Conservation (phyloP, 208 protist species). For the Strigomonas culicis region DNA sequence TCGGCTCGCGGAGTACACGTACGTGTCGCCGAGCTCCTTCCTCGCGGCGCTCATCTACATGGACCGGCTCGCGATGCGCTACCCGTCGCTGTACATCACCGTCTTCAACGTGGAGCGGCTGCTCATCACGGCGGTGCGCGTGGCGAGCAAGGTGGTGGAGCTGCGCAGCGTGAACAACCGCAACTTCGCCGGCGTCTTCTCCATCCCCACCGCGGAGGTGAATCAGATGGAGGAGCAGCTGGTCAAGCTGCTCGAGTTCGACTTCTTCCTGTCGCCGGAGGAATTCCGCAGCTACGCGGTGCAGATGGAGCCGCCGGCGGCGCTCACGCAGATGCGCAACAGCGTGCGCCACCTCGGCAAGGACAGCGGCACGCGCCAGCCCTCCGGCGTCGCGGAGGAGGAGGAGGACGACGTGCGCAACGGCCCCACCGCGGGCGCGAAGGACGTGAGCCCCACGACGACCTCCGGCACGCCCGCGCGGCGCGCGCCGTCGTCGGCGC, state of each 20-base stretch:
- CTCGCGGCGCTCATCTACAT: slow-evolving; percentile 78
- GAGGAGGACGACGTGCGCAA: slow-evolving; percentile 11
- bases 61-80: slow-evolving; percentile 64
- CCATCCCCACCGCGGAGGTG: slow-evolving; percentile 52
- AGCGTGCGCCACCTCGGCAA: not conserved
- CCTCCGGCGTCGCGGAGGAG: not conserved
- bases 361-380: not conserved
- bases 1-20: slow-evolving; percentile 63
- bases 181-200: slow-evolving; percentile 76
- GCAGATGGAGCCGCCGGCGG: slow-evolving; percentile 30
- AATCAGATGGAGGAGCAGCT: slow-evolving; percentile 75
- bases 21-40: slow-evolving; percentile 74
- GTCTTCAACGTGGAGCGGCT: slow-evolving; percentile 63
- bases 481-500: not conserved
- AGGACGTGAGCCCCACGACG: not conserved
- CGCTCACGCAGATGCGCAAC: slow-evolving; percentile 2
- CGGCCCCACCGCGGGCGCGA: no score
- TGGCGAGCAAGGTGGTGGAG: slow-evolving; percentile 84
- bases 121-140: slow-evolving; percentile 66
- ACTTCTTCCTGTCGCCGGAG: slow-evolving; percentile 65
- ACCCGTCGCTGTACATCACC: slow-evolving; percentile 56
- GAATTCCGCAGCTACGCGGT: slow-evolving; percentile 71
- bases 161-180: slow-evolving; percentile 86
- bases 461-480: not conserved
- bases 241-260: slow-evolving; percentile 67